Percentiles rank a stretch among this genome's conserved stretches.
These are phyloP conservation scores for Zygoascus flipseniorum DNA, from an alignment of 805 yeast genomes.

Conservation along the genomic window DNA sequence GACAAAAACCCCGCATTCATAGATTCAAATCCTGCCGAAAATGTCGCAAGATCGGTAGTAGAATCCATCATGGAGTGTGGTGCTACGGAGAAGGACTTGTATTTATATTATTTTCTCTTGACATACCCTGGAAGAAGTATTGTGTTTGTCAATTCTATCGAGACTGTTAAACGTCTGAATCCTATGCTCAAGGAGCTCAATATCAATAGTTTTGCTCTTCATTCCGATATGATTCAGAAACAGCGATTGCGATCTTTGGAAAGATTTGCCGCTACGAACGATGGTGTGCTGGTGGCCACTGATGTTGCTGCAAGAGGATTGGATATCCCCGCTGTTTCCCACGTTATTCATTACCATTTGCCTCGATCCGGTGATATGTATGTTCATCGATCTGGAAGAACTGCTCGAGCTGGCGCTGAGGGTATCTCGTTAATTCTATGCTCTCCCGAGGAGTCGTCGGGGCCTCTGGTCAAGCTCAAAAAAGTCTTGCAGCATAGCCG, in stretches of 20 bases:
- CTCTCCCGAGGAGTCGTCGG: conserved; percentile 88
- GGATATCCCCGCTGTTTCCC: conserved; percentile 84
- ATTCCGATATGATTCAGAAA: conserved; percentile 92
- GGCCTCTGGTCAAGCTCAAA: conserved; percentile 65
- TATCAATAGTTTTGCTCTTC: conserved; percentile 64
- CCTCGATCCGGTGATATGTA: conserved; percentile 93
- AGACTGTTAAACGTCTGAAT: conserved; percentile 78
- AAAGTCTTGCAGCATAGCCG: conserved; percentile 3
- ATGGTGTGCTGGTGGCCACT: conserved; percentile 71
- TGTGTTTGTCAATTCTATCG: conserved; percentile 92
- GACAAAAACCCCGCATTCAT: conserved; percentile 58
- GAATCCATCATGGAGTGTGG: conserved; percentile 92
- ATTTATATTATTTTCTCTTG: conserved; percentile 75
- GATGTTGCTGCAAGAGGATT: conserved; percentile 98
- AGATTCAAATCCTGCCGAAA: conserved; percentile 81
- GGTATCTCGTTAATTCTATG: conserved; percentile 95
- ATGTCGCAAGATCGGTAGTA: conserved; percentile 62
- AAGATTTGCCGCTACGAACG: conserved; percentile 46
- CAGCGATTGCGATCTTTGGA: conserved; percentile 83
- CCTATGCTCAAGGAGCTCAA: conserved; percentile 65
- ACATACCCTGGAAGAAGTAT: conserved; percentile 85
- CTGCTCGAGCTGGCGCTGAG: conserved; percentile 89
- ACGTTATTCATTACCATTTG: conserved; percentile 91
- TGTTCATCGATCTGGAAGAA: conserved; percentile 94
- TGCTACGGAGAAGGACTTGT: conserved; percentile 80